Base-by-base conservation (phyloP, 192 early-diverging fungal genomes). In the Entomortierella lignicola region DNA sequence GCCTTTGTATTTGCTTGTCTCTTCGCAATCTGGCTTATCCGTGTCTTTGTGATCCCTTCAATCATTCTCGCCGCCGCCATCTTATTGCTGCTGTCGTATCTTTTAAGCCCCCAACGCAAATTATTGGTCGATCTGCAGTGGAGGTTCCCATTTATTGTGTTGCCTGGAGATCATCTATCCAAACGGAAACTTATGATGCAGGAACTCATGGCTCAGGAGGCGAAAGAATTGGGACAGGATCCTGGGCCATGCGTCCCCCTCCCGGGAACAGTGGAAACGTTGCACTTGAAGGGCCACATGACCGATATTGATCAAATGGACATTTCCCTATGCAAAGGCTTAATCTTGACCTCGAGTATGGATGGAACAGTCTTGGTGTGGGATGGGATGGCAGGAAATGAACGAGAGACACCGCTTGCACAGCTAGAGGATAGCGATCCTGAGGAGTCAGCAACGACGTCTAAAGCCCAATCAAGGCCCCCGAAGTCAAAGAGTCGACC, bases 241-340 rank as follows among this genome's bases (percentile, higher is more conserved):
- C 55, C 66, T 48, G 42, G 67, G 17, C 63, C 75, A 10, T 63
- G 50, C 18, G 30, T 54, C 18, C 62, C 67, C 21, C 41, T 79
- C 20, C 68, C 75, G 26, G 75, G 75, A 4, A 26, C 62, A 12
- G 75, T 79, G 1, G 75, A 79, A 4, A 79, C 75, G 13, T 43
- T 79, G n/a, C 54, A 60, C 39, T 13, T n/a, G 20, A 37, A 50
- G 26, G 75, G 75, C 20, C 75, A 79, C 27, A 56, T 55, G 41
- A 70, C 75, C 20, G 75, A 79, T 39, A 79, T 79, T 17, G 75
- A 79, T 26, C 75, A 79, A 42, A 79, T 79, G 75, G 67, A 79
- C 32, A 39, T 70, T 13, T 63, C 67, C 0, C 6, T 47, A 8
- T 55, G 50, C 18, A 18, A 23, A 26, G 56, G 68, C 0, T 61